A percentile compares a stretch with the other conserved stretches of the same genome.
Evolutionary conservation across 129 eudicot species (phyloP).

Genomic region (Cynara cardunculus): DNA sequence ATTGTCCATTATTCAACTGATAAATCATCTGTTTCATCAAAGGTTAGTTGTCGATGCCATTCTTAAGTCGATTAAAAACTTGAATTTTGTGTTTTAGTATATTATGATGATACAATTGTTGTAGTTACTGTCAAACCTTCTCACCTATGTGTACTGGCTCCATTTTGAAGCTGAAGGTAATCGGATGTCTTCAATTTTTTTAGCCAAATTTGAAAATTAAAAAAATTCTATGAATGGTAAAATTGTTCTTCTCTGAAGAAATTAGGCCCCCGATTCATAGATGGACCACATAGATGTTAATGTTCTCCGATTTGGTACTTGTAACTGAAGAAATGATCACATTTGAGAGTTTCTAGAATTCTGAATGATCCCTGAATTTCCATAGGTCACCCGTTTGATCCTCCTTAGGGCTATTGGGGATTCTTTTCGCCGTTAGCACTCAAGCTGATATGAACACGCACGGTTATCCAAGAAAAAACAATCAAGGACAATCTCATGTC

Average conservation of each 20-base stretch:
- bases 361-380: background rate
- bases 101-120: background rate
- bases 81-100: background rate
- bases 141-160: background rate
- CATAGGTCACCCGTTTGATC: background rate
- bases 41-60: slow-evolving; percentile 24
- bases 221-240: background rate
- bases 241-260: background rate
- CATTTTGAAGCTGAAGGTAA: background rate
- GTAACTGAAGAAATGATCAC: background rate
- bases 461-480: background rate
- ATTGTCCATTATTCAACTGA: slow-evolving; percentile 48
- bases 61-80: background rate
- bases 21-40: slow-evolving; percentile 34
- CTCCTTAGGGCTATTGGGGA: background rate
- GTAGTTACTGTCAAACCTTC: background rate
- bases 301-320: background rate
- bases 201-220: background rate
- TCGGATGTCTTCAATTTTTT: background rate
- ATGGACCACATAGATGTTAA: background rate
- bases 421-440: background rate
- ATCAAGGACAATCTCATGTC: too few species aligned
- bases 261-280: background rate
- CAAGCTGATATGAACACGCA: background rate
- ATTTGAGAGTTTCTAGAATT: background rate